Evolutionary conservation across 352 stramenopile genomes (phyloP).

Genomic region (Thalassiosira allenii): DNA sequence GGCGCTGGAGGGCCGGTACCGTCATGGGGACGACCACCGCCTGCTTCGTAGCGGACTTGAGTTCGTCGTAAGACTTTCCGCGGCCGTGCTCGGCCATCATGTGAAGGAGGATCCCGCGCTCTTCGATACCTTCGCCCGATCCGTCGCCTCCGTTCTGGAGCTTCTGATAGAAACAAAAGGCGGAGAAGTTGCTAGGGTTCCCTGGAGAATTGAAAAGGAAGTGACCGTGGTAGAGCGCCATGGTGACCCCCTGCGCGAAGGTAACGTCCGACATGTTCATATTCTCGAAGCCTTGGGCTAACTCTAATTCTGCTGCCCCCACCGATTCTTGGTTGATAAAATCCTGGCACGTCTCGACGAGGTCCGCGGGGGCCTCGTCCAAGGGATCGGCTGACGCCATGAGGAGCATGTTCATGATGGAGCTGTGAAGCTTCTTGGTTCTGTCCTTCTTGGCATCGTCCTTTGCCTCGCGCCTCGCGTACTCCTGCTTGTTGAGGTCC

Average conservation of each 20-base stretch:
- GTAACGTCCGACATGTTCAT: background rate
- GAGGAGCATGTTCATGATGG: background rate
- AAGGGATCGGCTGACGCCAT: background rate
- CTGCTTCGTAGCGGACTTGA: background rate
- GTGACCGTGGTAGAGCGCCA: background rate
- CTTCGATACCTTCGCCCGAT: background rate
- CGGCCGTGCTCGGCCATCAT: background rate
- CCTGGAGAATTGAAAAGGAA: background rate
- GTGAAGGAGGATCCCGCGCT: background rate
- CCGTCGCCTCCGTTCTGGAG: background rate
- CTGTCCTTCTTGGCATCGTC: background rate
- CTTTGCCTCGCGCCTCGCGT: background rate
- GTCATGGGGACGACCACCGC: background rate
- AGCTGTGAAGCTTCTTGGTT: background rate
- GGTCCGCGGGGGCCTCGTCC: background rate
- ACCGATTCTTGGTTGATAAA: background rate
- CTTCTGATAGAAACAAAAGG: background rate
- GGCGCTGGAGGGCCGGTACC: background rate
- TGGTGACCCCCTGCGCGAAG: background rate
- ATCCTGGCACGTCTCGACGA: background rate
- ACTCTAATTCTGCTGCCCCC: background rate
- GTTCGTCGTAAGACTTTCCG: background rate
- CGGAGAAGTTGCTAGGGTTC: background rate
- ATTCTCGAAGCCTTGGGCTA: background rate
- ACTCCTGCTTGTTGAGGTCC: background rate